Conservation (phyloP, 2,329 filamentous ascomycete genomes). For the Monilinia laxa region DNA sequence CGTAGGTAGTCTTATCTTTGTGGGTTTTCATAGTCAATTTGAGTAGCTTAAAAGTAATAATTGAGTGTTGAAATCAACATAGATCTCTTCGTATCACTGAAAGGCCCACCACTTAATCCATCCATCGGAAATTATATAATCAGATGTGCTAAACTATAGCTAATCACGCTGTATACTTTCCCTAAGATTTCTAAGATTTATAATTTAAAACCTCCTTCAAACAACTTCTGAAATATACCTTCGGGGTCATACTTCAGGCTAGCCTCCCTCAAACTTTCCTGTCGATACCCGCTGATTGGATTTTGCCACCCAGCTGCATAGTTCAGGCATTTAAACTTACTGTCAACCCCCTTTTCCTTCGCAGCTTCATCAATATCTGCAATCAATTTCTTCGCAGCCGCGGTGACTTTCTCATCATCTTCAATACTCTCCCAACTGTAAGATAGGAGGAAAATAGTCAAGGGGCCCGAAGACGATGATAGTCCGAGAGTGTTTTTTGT, state of each 20-base stretch:
- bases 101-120: too few species aligned
- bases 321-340: neutral
- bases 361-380: neutral
- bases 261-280: neutral
- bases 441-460: neutral
- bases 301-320: neutral
- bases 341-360: neutral
- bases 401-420: neutral
- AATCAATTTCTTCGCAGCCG: neutral
- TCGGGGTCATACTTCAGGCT: too few species aligned
- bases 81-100: too few species aligned
- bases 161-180: too few species aligned
- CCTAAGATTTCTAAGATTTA: too few species aligned
- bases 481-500: neutral
- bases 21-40: fast-evolving
- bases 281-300: neutral
- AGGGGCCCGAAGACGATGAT: neutral
- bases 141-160: too few species aligned
- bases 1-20: neutral
- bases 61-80: too few species aligned
- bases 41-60: neutral
- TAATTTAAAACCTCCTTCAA: neutral
- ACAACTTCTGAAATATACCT: neutral
- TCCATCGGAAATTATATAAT: too few species aligned
- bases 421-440: neutral